Conservation (phyloP, 176 grass and related monocot genomes). For the Alloteropsis semialata region DNA sequence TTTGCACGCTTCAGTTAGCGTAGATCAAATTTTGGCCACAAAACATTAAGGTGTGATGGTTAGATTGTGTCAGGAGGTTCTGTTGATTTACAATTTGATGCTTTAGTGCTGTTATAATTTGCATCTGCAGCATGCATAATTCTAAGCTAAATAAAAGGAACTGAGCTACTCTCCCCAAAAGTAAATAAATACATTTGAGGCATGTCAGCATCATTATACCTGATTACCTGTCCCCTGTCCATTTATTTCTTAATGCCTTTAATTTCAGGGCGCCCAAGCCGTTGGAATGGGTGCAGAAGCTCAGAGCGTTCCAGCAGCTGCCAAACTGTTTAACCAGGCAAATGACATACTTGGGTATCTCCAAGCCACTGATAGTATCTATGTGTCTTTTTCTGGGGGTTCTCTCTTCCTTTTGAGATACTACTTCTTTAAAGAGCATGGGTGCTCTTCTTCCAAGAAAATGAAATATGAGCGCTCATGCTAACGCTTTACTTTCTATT, state of each 20-base stretch:
- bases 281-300: slow-evolving; percentile 92
- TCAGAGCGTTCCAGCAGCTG: slow-evolving; percentile 64
- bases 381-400: not conserved
- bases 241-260: not conserved
- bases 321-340: slow-evolving; percentile 76
- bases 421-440: slow-evolving; percentile 7
- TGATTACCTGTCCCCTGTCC: not conserved
- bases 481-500: not conserved
- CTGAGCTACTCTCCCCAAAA: not conserved
- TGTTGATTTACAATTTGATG: not conserved
- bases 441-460: not conserved
- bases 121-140: not conserved
- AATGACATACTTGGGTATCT: slow-evolving; percentile 89
- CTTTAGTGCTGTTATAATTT: not conserved
- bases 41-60: not conserved
- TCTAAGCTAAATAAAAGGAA: not conserved
- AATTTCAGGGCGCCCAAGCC: slow-evolving; percentile 81
- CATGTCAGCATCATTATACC: not conserved
- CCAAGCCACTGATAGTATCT: not conserved
- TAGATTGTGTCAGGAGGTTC: not conserved
- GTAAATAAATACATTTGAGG: not conserved
- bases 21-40: not conserved
- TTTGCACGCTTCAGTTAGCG: slow-evolving; percentile 13
- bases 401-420: not conserved
- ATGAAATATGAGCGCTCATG: not conserved